Base-by-base conservation (phyloP, 2,329 filamentous ascomycete species). In the Exserohilum turcica region DNA sequence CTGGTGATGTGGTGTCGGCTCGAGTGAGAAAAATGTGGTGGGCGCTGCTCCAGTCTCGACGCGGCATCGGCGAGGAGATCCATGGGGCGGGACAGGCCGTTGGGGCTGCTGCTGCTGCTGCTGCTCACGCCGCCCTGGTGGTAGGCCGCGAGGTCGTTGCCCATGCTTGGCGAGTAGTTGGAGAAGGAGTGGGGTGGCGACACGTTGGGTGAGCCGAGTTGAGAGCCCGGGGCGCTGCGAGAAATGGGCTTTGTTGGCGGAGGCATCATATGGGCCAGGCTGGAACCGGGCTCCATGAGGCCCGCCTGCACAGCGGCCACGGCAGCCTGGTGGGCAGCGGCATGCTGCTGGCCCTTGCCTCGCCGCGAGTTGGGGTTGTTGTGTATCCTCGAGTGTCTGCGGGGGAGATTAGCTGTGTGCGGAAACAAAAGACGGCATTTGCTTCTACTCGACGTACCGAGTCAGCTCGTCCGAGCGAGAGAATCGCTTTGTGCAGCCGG, bases 351-450 rank as follows among this genome's bases (percentile, higher is more conserved):
- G 81, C 96, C 96, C 82, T 96, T 95, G 63, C 91, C 92, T 71
- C 93, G 83, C 72, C 94, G 84, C 52, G 92, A 97, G 82, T 97
- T 97, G 54, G 94, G 93, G 79, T 97, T 99, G 85, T 91, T 97
- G 84, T 99, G 93, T 79, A 99, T 99, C 75, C 93, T 86, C 74
- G 93, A 97, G 79, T 99, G 93, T 57, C 93, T 88, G 50, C 5
- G 33, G 9, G 15, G n/a, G 21, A n/a, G 13, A 48, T 64, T 61
- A 67, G 63, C 12, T 18, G 12, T 31, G 35, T 24, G 43, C 6
- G 9, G n/a, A 13, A 16, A 21, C 5, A 19, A n/a, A 29, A 18
- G 9, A 27, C 16, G 16, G 7, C 4, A 5, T 24, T 24, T 24
- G 4, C 7, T 24, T 7, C 7, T 24, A 4, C 7, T 24, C 4